Conservation (phyloP, 352 stramenopile species). For the Pilasporangium apinafurcum region DNA sequence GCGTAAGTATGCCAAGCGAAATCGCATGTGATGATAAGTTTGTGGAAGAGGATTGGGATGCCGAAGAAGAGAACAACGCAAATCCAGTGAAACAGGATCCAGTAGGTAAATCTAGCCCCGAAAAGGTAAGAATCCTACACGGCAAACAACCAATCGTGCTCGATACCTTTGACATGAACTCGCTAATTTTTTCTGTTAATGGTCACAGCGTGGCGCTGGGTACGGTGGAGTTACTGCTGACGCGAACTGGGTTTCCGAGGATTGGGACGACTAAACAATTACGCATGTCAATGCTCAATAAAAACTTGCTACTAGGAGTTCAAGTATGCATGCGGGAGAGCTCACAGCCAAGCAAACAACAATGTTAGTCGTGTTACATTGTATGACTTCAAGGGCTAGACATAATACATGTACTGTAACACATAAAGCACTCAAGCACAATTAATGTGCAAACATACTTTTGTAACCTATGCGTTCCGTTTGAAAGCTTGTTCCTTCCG, state of each 20-base stretch:
- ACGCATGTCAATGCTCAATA: too few species aligned
- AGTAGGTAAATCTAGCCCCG: conserved; percentile 9
- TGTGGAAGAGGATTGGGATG: conserved; percentile 72
- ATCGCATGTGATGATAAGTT: conserved; percentile 69
- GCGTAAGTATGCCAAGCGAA: conserved; percentile 10
- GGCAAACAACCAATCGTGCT: not conserved
- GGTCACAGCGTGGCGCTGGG: conserved; percentile 2
- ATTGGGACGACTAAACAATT: conserved; percentile 53
- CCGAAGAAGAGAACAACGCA: conserved; percentile 22
- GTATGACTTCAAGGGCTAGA: too few species aligned
- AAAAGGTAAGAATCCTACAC: conserved; percentile 26
- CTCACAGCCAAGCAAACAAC: too few species aligned
- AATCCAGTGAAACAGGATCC: not conserved
- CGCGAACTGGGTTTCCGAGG: conserved; percentile 57
- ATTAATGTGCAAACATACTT: too few species aligned
- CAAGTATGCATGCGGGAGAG: too few species aligned
- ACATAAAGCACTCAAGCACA: too few species aligned
- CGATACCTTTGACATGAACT: conserved; percentile 1
- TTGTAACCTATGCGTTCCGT: too few species aligned
- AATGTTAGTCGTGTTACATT: too few species aligned
- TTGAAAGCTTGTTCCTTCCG: too few species aligned
- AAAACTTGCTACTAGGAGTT: too few species aligned
- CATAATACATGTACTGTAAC: too few species aligned
- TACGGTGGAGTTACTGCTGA: conserved; percentile 48
- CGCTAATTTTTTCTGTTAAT: not conserved